Base-by-base conservation (phyloP, 371 early-diverging fungal species). In the Thermomucor indicae-seudaticae region DNA sequence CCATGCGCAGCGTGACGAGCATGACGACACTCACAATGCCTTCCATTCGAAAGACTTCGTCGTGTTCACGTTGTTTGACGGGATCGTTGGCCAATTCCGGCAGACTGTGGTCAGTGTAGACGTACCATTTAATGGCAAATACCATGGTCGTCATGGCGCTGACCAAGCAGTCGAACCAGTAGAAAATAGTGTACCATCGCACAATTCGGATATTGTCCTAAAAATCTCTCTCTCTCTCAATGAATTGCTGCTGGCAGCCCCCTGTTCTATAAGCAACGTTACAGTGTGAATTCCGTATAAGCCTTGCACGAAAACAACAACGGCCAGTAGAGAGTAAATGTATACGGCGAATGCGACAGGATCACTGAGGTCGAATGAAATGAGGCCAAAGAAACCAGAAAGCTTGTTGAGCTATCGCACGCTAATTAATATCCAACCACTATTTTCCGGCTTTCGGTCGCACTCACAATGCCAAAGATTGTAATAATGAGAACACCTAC, bases 101-200 rank as follows among this genome's bases (percentile, higher is more conserved):
- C 22, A 69, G 43, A 50, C 66, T 65, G 37, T 72, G 77, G 46
- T 76, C 77, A 7, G 77, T 76, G 39, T 61, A 72, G 12, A 65
- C 55, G 35, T 66, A 76, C 77, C 77, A 76, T 32, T 60, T 57
- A 3, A 70, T 37, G 1, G 69, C 64, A 48, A 72, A 62, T 27
- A 58, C 34, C 6, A 65, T 45, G 2, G 73, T 70, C 1, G 65
- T 61, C 14, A 55, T 47, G 5, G 61, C 51, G 30, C 66, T 65
- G 14, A 72, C 27, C 10, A 64, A 2, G 8, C 66, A 64, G 40
- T 76, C 77, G 6, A 64, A 17, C 77, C 77, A 76, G 42, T 70
- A 76, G 37, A 70, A 72, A 2, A 66, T 44, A 0, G 62, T 54
- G 29, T 64, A 72, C 61, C 63, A 65, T 28, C 67, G 66, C 14